Percentiles rank a stretch among this genome's conserved stretches.
Evolutionary conservation across 1,284 basidiomycete species (phyloP).

Genomic region (Austroboletus novae-zelandiae): DNA sequence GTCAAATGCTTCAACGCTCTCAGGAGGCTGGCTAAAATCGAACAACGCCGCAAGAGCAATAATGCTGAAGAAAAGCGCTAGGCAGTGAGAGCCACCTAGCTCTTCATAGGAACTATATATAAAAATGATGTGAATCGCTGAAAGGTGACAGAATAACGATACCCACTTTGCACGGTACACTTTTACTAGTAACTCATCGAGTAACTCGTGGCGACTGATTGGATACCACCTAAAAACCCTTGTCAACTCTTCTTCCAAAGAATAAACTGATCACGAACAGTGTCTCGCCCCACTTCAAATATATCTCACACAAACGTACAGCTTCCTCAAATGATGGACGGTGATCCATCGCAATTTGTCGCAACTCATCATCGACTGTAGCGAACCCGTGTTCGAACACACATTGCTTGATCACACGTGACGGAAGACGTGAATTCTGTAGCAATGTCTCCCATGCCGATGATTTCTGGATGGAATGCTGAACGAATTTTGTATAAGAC

Average conservation of each 20-base stretch:
- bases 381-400: slow-evolving; percentile 33
- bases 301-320: slow-evolving; percentile 51
- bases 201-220: slow-evolving; percentile 41
- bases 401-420: slow-evolving; percentile 30
- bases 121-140: slow-evolving; percentile 2
- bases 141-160: slow-evolving; percentile 6
- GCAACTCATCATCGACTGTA: slow-evolving; percentile 33
- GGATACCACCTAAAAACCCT: slow-evolving; percentile 33
- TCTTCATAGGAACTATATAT: slow-evolving; percentile 34
- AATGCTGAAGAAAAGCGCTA: slow-evolving; percentile 55
- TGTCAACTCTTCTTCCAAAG: slow-evolving; percentile 5
- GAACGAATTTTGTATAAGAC: neutral
- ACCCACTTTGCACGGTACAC: slow-evolving; percentile 48
- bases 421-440: slow-evolving; percentile 33
- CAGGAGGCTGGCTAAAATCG: slow-evolving; percentile 43
- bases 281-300: slow-evolving; percentile 51
- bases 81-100: slow-evolving; percentile 39
- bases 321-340: slow-evolving; percentile 55
- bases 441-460: slow-evolving; percentile 16
- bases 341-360: slow-evolving; percentile 39
- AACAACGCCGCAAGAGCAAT: slow-evolving; percentile 52
- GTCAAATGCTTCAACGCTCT: slow-evolving; percentile 51
- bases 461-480: slow-evolving; percentile 21
- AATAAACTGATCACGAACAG: slow-evolving; percentile 37
- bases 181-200: slow-evolving; percentile 46